Conservation (phyloP, 2,329 filamentous ascomycete genomes). For the Fusarium sp. region DNA sequence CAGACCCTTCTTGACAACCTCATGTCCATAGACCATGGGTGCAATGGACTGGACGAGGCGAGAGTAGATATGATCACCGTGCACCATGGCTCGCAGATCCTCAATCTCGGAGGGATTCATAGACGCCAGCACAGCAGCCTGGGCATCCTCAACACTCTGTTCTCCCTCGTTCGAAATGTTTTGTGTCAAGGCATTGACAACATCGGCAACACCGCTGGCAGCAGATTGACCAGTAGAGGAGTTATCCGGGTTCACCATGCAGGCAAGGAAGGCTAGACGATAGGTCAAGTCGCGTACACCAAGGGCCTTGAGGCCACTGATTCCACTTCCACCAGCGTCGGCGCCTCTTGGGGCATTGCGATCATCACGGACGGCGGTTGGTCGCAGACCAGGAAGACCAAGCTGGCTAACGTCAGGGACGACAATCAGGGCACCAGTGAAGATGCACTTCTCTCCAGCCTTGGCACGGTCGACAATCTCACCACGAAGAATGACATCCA, state of each 20-base stretch:
- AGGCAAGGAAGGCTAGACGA: slow-evolving; percentile 94
- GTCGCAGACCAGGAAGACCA: slow-evolving; percentile 85
- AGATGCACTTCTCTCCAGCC: slow-evolving; percentile 97
- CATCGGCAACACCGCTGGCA: slow-evolving; percentile 75
- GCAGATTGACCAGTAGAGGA: slow-evolving; percentile 81
- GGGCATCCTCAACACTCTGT: slow-evolving; percentile 84
- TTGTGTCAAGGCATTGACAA: slow-evolving; percentile 81
- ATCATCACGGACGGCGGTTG: slow-evolving; percentile 87
- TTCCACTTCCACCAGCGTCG: slow-evolving; percentile 85
- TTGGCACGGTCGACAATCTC: slow-evolving; percentile 98
- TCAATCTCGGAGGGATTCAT: slow-evolving; percentile 90
- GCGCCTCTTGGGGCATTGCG: slow-evolving; percentile 77
- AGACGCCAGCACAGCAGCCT: slow-evolving; percentile 86
- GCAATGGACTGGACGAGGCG: slow-evolving; percentile 93
- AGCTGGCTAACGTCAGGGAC: slow-evolving; percentile 97
- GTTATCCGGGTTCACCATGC: slow-evolving; percentile 93
- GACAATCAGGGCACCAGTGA: slow-evolving; percentile 95
- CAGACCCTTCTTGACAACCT: slow-evolving; percentile 96
- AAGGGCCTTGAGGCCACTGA: slow-evolving; percentile 89
- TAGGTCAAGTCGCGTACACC: slow-evolving; percentile 97
- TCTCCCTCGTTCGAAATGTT: slow-evolving; percentile 72
- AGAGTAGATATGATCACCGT: slow-evolving; percentile 94
- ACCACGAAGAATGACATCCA: slow-evolving; percentile 95
- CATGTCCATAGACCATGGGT: slow-evolving; percentile 96
- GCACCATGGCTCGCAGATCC: slow-evolving; percentile 92